Evolutionary conservation across 108 stramenopile species (phyloP), one percentile per base, ranked within the genome.

Genomic region (Cyclotella distinguenda): DNA sequence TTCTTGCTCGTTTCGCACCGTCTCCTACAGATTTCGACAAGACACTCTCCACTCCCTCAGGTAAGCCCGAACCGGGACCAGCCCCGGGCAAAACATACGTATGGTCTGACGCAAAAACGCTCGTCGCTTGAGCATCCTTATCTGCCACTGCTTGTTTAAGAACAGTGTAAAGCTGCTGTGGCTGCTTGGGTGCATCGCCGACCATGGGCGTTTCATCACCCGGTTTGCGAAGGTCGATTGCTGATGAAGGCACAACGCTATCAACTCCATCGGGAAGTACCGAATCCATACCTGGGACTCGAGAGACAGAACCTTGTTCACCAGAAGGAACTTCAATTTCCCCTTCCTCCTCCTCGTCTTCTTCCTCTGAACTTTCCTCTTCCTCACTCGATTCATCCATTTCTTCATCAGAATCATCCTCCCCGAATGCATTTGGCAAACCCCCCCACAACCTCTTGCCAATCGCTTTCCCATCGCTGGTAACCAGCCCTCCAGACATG

Each of bases 91-190:
- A 65, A 16, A 85, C 81, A 63, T 93, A 93, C 13, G 82, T 64
- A 35, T 84, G 76, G 46, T 90, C 85, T 18, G 89, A 89, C 48
- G 86, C 79, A 65, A 93, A 91, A 39, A 93, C 87, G 12, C 74
- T 68, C 9, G 80, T 84, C 19, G 51, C 52, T 35, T 77, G 68
- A 2, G 57, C 46, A 13, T 76, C 83, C 15, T 63, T 77, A 30
- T 81, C 72, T 13, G 78, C 68, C 11, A 66, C 44, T 3, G 77
- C 66, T 62, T 89, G 71, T 39, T 86, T 80, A 35, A 95, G 38
- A 8, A 95, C 86, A 32, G 84, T 84, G 68, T 93, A 95, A 52
- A 95, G 68, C 68, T 86, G 86, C 46, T 89, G 89, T 22, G 83
- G 87, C 2, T 64, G 61, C 12, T 64, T 59, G n/a, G 67, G 38